Conservation (phyloP, 305 asterid genomes). For the Coffea humblotiana region DNA sequence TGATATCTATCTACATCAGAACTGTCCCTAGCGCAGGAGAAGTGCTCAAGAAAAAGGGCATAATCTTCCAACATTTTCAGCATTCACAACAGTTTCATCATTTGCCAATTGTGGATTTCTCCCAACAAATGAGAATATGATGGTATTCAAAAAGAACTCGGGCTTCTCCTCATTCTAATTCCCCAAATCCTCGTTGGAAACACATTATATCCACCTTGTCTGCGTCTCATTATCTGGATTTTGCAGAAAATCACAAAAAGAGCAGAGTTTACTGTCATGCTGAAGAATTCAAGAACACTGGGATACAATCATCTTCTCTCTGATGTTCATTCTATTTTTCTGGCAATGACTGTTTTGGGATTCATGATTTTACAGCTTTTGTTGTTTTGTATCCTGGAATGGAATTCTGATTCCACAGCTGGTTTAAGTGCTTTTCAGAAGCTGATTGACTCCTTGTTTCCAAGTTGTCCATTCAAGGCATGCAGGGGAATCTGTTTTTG, state of each 20-base stretch:
- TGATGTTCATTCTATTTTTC: background rate
- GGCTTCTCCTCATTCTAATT: slow-evolving; percentile 46
- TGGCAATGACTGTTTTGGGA: slow-evolving; percentile 32
- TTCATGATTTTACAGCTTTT: slow-evolving; percentile 35
- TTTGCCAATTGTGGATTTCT: slow-evolving; percentile 45
- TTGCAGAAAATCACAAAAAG: slow-evolving; percentile 26
- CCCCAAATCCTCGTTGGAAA: slow-evolving; percentile 56
- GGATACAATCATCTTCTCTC: slow-evolving; percentile 43
- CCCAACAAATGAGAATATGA: slow-evolving; percentile 67
- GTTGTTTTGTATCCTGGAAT: slow-evolving; percentile 27
- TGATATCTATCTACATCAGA: slow-evolving; percentile 27
- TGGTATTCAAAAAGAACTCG: slow-evolving; percentile 42
- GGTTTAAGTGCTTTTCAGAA: slow-evolving; percentile 30
- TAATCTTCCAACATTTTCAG: slow-evolving; percentile 27
- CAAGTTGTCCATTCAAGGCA: slow-evolving; percentile 34
- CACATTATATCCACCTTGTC: slow-evolving; percentile 44
- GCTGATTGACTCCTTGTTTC: slow-evolving; percentile 35
- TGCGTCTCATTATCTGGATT: slow-evolving; percentile 32
- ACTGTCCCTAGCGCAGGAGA: slow-evolving; percentile 32
- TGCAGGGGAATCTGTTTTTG: slow-evolving; percentile 29
- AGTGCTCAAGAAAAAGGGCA: slow-evolving; percentile 34
- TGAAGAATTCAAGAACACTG: slow-evolving; percentile 25
- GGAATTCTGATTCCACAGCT: slow-evolving; percentile 26
- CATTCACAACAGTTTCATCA: slow-evolving; percentile 49
- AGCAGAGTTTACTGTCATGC: slow-evolving; percentile 24